Conservation (phyloP, 31 red algal species). For the Asparagopsis taxiformis region DNA sequence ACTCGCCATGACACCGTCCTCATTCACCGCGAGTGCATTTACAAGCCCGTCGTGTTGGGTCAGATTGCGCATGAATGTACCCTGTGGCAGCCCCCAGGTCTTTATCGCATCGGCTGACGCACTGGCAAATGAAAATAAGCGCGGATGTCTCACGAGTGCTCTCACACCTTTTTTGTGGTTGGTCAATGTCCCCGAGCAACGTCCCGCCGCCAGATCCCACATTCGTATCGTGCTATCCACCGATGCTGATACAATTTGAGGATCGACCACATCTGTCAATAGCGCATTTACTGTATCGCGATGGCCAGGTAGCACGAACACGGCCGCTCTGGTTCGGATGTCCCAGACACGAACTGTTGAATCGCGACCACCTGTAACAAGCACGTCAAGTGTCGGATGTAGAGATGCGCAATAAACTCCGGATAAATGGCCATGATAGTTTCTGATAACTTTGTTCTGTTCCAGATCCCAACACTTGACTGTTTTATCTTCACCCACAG, state of each 20-base stretch:
- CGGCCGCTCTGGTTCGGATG: slow-evolving; percentile 74
- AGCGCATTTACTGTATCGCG: slow-evolving; percentile 72
- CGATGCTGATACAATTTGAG: slow-evolving; percentile 77
- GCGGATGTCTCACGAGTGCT: slow-evolving; percentile 64
- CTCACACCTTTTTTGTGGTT: slow-evolving; percentile 93
- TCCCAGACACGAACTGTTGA: slow-evolving; percentile 90
- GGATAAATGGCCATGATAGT: slow-evolving; percentile 93
- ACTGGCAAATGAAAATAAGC: slow-evolving; percentile 69
- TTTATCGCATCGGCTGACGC: slow-evolving; percentile 82
- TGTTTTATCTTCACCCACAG: slow-evolving; percentile 89
- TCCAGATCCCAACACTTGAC: slow-evolving; percentile 98
- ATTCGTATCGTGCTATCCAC: slow-evolving; percentile 80
- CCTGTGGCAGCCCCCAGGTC: slow-evolving; percentile 75
- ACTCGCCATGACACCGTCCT: slow-evolving; percentile 85
- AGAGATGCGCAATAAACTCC: slow-evolving; percentile 80
- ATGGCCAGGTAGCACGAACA: slow-evolving; percentile 73
- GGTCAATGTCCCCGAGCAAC: slow-evolving; percentile 78
- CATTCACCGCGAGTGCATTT: slow-evolving; percentile 86
- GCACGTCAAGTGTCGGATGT: slow-evolving; percentile 85
- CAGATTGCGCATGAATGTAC: slow-evolving; percentile 80
- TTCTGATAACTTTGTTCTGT: slow-evolving; percentile 86
- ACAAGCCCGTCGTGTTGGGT: slow-evolving; percentile 40
- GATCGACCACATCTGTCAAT: slow-evolving; percentile 62
- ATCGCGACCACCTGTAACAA: slow-evolving; percentile 84
- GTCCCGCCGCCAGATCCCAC: slow-evolving; percentile 93